A percentile compares a stretch with the other conserved stretches of the same genome.
Conservation (phyloP, 345 rosid species). For the Gynandropsis gynandra region DNA sequence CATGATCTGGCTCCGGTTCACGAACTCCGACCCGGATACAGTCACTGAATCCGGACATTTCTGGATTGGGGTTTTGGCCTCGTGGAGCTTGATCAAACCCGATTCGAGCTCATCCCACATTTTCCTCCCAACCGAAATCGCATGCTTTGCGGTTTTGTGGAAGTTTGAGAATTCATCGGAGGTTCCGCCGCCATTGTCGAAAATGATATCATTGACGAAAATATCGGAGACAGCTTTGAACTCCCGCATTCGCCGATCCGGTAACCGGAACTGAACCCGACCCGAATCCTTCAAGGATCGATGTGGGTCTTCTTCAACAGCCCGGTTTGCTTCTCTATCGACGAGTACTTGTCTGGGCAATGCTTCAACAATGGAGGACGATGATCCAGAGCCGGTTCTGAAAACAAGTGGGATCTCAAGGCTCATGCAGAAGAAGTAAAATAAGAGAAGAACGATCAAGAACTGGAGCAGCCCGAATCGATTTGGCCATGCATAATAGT, state of each 20-base stretch:
- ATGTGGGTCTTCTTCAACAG: constrained; percentile 39
- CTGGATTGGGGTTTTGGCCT: constrained; percentile 23
- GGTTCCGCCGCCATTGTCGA: constrained; percentile 33
- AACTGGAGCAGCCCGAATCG: constrained; percentile 55
- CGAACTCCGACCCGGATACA: constrained; percentile 50
- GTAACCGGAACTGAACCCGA: constrained; percentile 14
- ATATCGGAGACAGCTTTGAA: constrained; percentile 43
- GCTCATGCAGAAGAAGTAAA: constrained; percentile 50
- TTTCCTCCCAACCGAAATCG: constrained; percentile 59
- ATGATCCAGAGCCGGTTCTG: constrained; percentile 31
- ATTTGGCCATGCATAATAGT: constrained; percentile 24
- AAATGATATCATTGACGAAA: constrained; percentile 32
- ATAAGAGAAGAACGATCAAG: constrained; percentile 38
- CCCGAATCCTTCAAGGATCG: constrained; percentile 28
- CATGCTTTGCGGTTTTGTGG: constrained; percentile 55
- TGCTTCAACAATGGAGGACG: constrained; percentile 29
- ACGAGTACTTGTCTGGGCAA: constrained; percentile 27
- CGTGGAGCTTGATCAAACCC: constrained; percentile 20
- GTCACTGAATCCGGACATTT: constrained; percentile 55
- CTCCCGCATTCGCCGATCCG: constrained; percentile 7
- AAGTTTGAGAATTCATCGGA: constrained; percentile 45
- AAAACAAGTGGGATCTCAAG: constrained; percentile 68
- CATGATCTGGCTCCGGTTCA: constrained; percentile 37
- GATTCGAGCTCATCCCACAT: constrained; percentile 51
- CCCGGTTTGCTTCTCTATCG: constrained; percentile 32